Conservation (phyloP, 2,329 filamentous ascomycete genomes). For the Colletotrichum tamarilloi region DNA sequence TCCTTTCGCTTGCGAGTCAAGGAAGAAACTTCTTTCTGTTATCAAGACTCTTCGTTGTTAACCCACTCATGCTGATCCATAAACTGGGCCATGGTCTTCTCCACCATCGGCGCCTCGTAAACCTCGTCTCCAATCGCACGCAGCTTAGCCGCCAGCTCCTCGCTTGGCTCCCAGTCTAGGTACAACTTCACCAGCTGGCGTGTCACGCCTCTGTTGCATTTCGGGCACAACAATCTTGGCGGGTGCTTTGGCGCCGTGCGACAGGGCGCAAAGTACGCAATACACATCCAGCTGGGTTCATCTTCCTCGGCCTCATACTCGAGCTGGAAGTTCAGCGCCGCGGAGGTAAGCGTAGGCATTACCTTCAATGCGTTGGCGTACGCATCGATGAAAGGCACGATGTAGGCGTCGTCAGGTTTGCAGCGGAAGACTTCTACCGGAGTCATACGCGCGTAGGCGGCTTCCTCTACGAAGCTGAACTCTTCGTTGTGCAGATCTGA, state of each 20-base stretch:
- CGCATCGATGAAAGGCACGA: not conserved
- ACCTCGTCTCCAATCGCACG: not conserved
- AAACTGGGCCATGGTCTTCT: not conserved
- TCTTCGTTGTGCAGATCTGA: not conserved
- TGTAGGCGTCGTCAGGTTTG: not conserved
- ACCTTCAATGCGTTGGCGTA: not conserved
- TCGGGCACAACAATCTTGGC: not conserved
- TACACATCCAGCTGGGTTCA: slow-evolving; percentile 3
- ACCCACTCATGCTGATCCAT: not conserved
- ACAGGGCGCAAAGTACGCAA: not conserved
- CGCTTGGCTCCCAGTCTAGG: not conserved
- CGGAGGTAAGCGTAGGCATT: not conserved
- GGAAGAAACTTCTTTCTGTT: not conserved
- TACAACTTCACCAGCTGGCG: not conserved
- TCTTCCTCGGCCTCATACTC: not conserved
- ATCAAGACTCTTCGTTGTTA: not conserved
- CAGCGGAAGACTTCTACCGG: not conserved
- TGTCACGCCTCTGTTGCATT: not conserved
- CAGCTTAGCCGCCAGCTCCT: not conserved
- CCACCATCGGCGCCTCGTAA: not conserved
- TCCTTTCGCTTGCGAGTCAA: not conserved
- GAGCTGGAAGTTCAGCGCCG: not conserved
- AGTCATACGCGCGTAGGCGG: not conserved
- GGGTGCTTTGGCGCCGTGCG: not conserved
- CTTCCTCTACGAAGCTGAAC: not conserved